Percentiles rank a stretch among this genome's conserved stretches.
These are phyloP conservation scores for Suillus weaverae DNA, from an alignment of 768 basidiomycete genomes.

Conservation along the genomic window DNA sequence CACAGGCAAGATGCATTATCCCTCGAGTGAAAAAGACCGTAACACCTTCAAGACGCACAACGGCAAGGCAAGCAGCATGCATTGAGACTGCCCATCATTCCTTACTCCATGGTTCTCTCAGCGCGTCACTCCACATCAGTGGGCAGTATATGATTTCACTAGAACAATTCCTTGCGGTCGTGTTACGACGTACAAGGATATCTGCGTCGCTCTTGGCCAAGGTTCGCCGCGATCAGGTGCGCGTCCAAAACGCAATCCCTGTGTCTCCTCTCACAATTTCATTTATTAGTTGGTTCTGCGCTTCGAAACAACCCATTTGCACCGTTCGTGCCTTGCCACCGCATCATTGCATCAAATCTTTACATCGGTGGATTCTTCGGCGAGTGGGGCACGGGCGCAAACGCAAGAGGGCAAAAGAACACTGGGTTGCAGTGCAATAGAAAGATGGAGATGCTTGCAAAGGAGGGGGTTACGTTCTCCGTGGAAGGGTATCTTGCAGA, in stretches of 20 bases:
- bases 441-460: constrained; percentile 50
- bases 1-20: constrained; percentile 17
- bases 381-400: constrained; percentile 53
- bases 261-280: not conserved
- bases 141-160: constrained; percentile 60
- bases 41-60: constrained; percentile 23
- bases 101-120: constrained; percentile 34
- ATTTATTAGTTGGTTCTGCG: constrained; percentile 56
- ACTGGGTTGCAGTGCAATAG: constrained; percentile 42
- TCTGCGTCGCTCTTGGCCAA: constrained; percentile 46
- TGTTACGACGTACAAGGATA: constrained; percentile 57
- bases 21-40: constrained; percentile 15
- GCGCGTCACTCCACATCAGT: constrained; percentile 53
- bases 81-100: not conserved
- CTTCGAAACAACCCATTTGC: constrained; percentile 66
- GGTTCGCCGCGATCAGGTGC: constrained; percentile 68
- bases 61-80: constrained; percentile 27
- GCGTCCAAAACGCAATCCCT: constrained; percentile 10
- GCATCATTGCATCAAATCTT: constrained; percentile 60
- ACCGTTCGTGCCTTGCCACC: constrained; percentile 69
- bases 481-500: constrained; percentile 42
- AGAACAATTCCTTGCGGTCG: constrained; percentile 49
- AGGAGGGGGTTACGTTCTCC: constrained; percentile 55
- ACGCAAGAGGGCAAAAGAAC: constrained; percentile 16
- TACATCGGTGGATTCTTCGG: constrained; percentile 66